Conservation (phyloP, 257 asterid species). For the Gynochthodes officinalis region DNA sequence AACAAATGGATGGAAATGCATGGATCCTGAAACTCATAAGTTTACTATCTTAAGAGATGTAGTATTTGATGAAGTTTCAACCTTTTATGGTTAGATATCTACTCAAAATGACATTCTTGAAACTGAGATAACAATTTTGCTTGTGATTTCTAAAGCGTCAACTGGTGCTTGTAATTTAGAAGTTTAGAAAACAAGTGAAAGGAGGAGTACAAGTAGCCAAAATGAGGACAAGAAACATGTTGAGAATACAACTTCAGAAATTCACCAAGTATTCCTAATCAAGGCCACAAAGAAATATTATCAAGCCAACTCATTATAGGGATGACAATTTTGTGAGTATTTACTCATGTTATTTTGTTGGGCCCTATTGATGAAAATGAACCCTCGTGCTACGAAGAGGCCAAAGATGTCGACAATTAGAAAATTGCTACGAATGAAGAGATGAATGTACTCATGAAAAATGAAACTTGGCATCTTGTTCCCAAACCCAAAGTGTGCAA, state of each 20-base stretch:
- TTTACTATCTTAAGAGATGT: slow-evolving; percentile 15
- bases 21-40: background rate
- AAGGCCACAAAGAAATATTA: background rate
- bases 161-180: background rate
- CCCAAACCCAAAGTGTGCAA: background rate
- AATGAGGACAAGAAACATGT: background rate
- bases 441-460: background rate
- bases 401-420: background rate
- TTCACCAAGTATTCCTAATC: background rate
- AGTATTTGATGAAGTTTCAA: slow-evolving; percentile 10
- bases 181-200: background rate
- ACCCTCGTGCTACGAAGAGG: background rate
- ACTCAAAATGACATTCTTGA: fast-evolving
- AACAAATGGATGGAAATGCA: slow-evolving; percentile 19
- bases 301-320: background rate
- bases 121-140: background rate
- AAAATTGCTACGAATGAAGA: background rate
- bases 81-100: background rate
- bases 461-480: background rate
- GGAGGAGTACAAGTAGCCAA: background rate
- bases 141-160: background rate
- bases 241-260: background rate
- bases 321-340: background rate
- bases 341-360: background rate
- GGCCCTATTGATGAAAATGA: background rate